Base-by-base conservation (phyloP, 352 stramenopile species). In the Phytophthora agathidicida region DNA sequence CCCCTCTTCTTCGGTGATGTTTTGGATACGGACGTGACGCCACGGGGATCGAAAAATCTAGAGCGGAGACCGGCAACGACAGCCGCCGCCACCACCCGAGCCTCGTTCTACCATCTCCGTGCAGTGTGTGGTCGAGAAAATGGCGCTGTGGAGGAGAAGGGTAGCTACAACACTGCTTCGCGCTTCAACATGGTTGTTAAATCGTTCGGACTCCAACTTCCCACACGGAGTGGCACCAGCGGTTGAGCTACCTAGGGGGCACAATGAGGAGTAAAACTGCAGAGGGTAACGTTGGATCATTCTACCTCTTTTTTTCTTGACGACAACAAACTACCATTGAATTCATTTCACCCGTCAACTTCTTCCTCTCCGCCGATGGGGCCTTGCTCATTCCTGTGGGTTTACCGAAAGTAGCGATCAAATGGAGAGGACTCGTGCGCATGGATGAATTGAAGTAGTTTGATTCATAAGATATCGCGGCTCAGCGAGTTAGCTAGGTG, bases 161-260 rank as follows among this genome's bases (percentile, higher is more conserved):
- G 39, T 42, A 61, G 7, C 24, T 27, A 16, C 35, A 38, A 46
- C 47, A 23, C 31, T 45, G 7, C 37, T 8, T 43, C 11, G 24
- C n/a, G n/a, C 49, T 60, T 66, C 49, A 61, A 66, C 7, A n/a
- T 56, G 49, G 58, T 67, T 61, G 49, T 56, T 48, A 51, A 51
- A 47, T 67, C 39, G 49, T 23, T 46, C 7, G 31, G 37, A n/a
- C 33, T 33, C 33, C 42, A 26, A 38, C 32, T 44, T 7, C 44
- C 28, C 14, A 36, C 33, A 44, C 26, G 26, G 26, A 55, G 53
- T 62, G 38, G 43, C 33, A 62, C 27, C 20, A 17, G 17, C 24
- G 33, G 11, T 17, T 6, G 14, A 13, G 27, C 11, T 63, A 43
- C 35, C 44, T 50, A 45, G 20, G 32, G 19, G 44, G 8, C 41